Base-by-base conservation (phyloP, 768 basidiomycete species). In the Dioszegia aurantiaca region DNA sequence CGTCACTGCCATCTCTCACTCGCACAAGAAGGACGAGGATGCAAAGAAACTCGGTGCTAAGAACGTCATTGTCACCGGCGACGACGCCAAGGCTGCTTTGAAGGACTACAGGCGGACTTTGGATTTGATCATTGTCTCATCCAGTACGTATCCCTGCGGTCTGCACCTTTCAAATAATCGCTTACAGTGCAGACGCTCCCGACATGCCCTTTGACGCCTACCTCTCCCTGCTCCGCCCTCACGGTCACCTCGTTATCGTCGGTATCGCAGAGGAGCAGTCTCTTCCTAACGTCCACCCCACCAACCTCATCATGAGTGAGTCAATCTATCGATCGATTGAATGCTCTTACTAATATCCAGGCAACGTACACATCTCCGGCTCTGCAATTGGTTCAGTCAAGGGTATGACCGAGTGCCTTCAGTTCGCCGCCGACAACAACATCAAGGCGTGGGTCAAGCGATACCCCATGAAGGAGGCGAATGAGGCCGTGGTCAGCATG, bases 1-100 rank as follows among this genome's bases (percentile, higher is more conserved):
- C 26, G 82, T 85, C 42, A 79, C 81, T 43, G 84, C 81, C 1
- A 83, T 86, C 76, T 81, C 83, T 1, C 84, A 85, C 71, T 80
- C 80, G 23, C 65, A 77, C 26, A 71, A 69, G 55, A 86, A 86
- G 75, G 75, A 80, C 70, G 80, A 81, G 0, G 85, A 86, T 65
- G 83, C 83, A 21, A 73, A 79, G 63, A 79, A 82, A 67, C 76
- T 86, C 65, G 85, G 86, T 1, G 85, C 84, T 0, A 79, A 79
- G 21, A 75, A 81, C 45, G 80, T 83, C 62, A 78, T 85, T 23
- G 75, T 79, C 26, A 85, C 84, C 2, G 49, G 78, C 60, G 69
- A 75, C 54, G 69, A 75, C 56, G 67, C 43, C 30, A 68, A 61
- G 23, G 61, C 62, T 5, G 70, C 70, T 23, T 61, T 73, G 42